phyloP scores from a whole-genome alignment of 345 rosid species.

The Salix brachista region DNA sequence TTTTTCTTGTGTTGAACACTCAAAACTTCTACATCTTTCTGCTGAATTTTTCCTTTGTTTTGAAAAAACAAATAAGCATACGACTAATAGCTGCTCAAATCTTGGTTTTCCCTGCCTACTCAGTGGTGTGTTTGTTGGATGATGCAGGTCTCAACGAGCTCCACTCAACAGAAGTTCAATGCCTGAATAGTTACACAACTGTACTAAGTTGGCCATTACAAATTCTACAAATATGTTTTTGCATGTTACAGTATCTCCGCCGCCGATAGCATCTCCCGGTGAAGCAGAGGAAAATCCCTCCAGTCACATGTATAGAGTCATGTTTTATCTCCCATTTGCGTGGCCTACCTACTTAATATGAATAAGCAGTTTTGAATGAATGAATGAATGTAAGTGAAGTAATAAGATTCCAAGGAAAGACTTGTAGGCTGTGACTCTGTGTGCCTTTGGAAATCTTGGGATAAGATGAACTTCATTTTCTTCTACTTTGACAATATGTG shows the following conservation, averaged over 20 bases:
- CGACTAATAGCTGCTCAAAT: neutral
- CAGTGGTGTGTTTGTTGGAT: conserved; percentile 1
- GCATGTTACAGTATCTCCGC: conserved; percentile 5
- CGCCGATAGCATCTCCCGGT: conserved; percentile 3
- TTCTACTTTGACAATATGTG: conserved; percentile 12
- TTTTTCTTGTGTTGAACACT: neutral
- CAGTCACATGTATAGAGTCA: conserved; percentile 43
- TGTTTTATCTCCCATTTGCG: conserved; percentile 13
- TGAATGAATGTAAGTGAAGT: conserved; percentile 10
- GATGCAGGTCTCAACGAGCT: conserved; percentile 78
- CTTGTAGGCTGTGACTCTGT: conserved; percentile 4
- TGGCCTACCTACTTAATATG: conserved; percentile 11
- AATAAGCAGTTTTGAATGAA: conserved; percentile 41
- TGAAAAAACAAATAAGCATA: neutral
- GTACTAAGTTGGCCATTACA: neutral
- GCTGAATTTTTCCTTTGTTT: neutral
- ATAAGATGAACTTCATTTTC: conserved; percentile 31
- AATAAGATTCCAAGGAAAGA: conserved; percentile 6
- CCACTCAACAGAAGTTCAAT: conserved; percentile 62
- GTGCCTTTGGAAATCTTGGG: neutral
- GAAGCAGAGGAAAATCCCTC: conserved; percentile 22
- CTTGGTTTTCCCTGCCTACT: conserved; percentile 1
- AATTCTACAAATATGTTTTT: conserved; percentile 17
- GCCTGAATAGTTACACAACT: conserved; percentile 21
- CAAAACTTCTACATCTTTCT: neutral